phyloP scores from a whole-genome alignment of 2,329 filamentous ascomycete genomes.

The Davidsoniella virescens region DNA sequence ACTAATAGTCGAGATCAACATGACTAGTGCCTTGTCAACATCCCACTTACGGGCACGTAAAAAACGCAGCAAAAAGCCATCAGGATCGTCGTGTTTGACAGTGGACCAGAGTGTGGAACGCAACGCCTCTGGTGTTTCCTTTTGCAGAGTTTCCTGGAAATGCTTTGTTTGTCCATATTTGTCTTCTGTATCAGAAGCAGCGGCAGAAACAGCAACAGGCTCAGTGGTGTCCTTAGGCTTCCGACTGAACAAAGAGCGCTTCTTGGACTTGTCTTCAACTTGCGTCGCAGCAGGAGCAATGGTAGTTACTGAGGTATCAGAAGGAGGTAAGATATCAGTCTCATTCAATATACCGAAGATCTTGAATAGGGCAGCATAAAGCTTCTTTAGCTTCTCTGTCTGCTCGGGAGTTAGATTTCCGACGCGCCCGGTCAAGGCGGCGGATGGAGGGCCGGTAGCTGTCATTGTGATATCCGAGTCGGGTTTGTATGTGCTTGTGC shows the following conservation, averaged over 20 bases:
- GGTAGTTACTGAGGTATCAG: slow-evolving; percentile 17
- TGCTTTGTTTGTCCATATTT: slow-evolving; percentile 86
- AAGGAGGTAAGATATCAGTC: neutral
- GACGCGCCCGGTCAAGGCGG: slow-evolving; percentile 49
- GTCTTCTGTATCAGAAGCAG: slow-evolving; percentile 49
- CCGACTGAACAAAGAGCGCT: slow-evolving; percentile 51
- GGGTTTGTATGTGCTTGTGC: neutral
- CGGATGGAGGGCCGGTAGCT: slow-evolving; percentile 18
- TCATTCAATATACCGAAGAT: slow-evolving; percentile 47
- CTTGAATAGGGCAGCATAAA: slow-evolving; percentile 65
- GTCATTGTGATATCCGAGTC: neutral
- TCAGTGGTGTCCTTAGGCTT: slow-evolving; percentile 39
- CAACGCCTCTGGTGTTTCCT: slow-evolving; percentile 60
- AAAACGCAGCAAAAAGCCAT: slow-evolving; percentile 68
- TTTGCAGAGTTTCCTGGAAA: slow-evolving; percentile 67
- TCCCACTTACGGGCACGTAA: slow-evolving; percentile 91
- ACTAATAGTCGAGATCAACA: slow-evolving; percentile 87
- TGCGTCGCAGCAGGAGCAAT: slow-evolving; percentile 19
- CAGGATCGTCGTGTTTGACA: slow-evolving; percentile 90
- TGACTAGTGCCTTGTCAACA: slow-evolving; percentile 77
- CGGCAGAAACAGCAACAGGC: slow-evolving; percentile 18
- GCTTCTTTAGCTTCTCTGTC: slow-evolving; percentile 70
- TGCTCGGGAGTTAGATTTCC: slow-evolving; percentile 82
- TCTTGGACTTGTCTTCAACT: slow-evolving; percentile 54
- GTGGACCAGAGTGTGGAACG: slow-evolving; percentile 76